Base-by-base conservation (phyloP, 306 rosid genomes). In the Geum urbanum region DNA sequence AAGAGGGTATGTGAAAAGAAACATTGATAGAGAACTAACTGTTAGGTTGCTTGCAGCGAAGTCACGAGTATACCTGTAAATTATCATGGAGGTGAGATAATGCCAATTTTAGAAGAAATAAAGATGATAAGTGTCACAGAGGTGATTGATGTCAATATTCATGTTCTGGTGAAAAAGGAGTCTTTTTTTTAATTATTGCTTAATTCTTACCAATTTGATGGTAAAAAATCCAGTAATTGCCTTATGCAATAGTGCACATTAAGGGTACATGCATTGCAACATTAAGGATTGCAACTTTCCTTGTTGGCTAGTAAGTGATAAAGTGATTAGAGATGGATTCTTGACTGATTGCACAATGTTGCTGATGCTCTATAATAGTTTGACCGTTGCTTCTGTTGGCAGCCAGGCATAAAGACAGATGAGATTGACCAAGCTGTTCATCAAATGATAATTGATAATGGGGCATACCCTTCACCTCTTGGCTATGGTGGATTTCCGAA, bases 401-500 rank as follows among this genome's bases (percentile, higher is more conserved):
- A 90, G 98, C 92, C 96, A 83, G 95, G 98, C 81, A 79, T 84
- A 79, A 88, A 65, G 68, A 88, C 95, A 5, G 98, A 94, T 87
- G 97, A 94, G 78, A 88, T 94, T 77, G 99, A 91, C 75, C 74
- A 79, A 83, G 97, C 92, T 57, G 99, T 94, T 84, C 97, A 91
- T 63, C 96, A 87, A 66, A 94, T 94, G 97, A 88, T 94, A 76
- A 54, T 94, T 72, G 97, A 94, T 59, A 94, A 91, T 37, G 92
- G 92, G 48, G 99, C 99, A 74, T 94, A 91, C 80, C 97, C 97
- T 0, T 94, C 99, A 39, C 99, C 96, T 64, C 91, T 94, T 47
- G 99, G 97, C 59, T 94, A 94, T 56, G 92, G 95, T 71, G 91
- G 92, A 58, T 94, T 94, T 84, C 99, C 96, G 40, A 94, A 94